These are phyloP conservation scores for Starmerella apis DNA, from an alignment of 805 yeast species.

Conservation along the genomic window DNA sequence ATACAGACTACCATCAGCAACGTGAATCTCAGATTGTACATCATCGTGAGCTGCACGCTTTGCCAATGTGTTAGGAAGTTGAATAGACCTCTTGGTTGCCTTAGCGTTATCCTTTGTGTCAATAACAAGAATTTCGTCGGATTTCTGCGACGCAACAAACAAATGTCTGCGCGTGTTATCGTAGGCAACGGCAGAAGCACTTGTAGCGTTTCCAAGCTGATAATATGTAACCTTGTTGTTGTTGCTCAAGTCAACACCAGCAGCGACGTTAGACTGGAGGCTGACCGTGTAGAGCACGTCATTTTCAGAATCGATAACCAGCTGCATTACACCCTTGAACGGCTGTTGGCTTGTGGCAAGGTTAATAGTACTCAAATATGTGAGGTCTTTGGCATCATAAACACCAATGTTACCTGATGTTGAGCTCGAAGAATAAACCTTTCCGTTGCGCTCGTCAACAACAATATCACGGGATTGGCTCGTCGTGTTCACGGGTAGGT, in stretches of 20 bases:
- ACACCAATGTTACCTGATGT: constrained; percentile 6
- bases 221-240: constrained; percentile 8
- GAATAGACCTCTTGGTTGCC: not conserved
- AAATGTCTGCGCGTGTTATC: constrained; percentile 15
- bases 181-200: constrained; percentile 14
- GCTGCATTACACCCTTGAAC: constrained; percentile 15
- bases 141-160: constrained; percentile 15
- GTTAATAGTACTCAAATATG: constrained; percentile 4
- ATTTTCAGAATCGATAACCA: constrained; percentile 7
- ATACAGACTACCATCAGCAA: constrained; percentile 11
- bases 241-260: constrained; percentile 11
- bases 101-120: constrained; percentile 3
- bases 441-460: constrained; percentile 7
- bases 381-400: constrained; percentile 1
- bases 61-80: not conserved
- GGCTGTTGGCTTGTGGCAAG: not conserved
- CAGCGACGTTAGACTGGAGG: constrained; percentile 9
- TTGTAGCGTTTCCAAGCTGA: constrained; percentile 11
- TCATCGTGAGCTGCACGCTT: constrained; percentile 9
- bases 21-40: constrained; percentile 4
- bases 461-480: constrained; percentile 12
- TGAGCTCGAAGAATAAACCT: constrained; percentile 11
- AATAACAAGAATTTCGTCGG: constrained; percentile 15
- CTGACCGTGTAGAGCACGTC: constrained; percentile 16
- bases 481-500: constrained; percentile 1